These are phyloP conservation scores for Arthrobotrys megalospora DNA, from an alignment of 2,329 filamentous ascomycete species.

Conservation along the genomic window DNA sequence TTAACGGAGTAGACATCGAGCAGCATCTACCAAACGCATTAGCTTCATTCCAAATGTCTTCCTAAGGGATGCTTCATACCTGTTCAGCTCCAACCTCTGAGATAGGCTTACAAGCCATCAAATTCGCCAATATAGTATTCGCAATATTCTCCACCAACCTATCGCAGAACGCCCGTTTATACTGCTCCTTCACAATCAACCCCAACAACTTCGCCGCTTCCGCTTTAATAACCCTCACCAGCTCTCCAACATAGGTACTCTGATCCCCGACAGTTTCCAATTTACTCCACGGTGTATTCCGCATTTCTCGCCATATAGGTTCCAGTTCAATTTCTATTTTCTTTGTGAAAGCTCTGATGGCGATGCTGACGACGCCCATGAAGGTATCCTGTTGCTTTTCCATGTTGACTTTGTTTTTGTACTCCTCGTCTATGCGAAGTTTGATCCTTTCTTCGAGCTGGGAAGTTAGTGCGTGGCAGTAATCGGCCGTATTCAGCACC, in stretches of 20 bases:
- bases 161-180: slow-evolving; percentile 93
- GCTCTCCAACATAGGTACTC: slow-evolving; percentile 88
- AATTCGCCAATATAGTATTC: slow-evolving; percentile 81
- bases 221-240: slow-evolving; percentile 80
- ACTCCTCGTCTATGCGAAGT: slow-evolving; percentile 84
- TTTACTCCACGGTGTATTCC: slow-evolving; percentile 92
- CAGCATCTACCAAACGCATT: slow-evolving; percentile 78
- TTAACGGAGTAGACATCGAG: slow-evolving; percentile 93
- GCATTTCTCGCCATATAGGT: slow-evolving; percentile 95
- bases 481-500: slow-evolving; percentile 96
- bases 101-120: slow-evolving; percentile 90
- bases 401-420: slow-evolving; percentile 83
- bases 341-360: slow-evolving; percentile 85
- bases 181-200: slow-evolving; percentile 89
- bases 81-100: slow-evolving; percentile 95
- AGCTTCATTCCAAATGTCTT: neutral
- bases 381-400: slow-evolving; percentile 95
- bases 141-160: slow-evolving; percentile 92
- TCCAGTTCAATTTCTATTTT: slow-evolving; percentile 87
- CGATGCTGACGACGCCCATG: slow-evolving; percentile 91
- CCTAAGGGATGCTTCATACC: slow-evolving; percentile 69
- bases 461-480: slow-evolving; percentile 93
- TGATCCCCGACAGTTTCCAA: slow-evolving; percentile 95
- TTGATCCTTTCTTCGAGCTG: slow-evolving; percentile 96
- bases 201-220: slow-evolving; percentile 82